Evolutionary conservation across 176 grass and related monocot species (phyloP).

Genomic region (Carex kokanica): DNA sequence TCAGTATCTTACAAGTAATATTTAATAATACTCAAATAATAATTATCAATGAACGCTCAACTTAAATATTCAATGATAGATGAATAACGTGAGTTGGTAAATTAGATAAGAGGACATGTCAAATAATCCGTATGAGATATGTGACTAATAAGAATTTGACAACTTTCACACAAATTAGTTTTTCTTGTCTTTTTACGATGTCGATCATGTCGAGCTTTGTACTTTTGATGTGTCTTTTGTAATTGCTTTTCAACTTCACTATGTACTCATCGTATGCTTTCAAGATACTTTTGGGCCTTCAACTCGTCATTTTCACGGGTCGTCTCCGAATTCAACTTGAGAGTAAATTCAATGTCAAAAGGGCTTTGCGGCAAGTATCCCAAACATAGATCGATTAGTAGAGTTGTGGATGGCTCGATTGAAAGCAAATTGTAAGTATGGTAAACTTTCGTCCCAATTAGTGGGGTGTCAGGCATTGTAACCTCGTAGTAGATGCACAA

Average conservation of each 20-base stretch:
- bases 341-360: neutral
- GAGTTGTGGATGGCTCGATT: constrained; percentile 8
- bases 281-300: neutral
- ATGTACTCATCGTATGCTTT: constrained; percentile 7
- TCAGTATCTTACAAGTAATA: neutral
- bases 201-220: constrained; percentile 19
- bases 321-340: neutral
- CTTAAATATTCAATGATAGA: neutral
- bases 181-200: neutral
- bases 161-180: too few species aligned
- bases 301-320: neutral
- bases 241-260: neutral
- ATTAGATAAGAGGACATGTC: too few species aligned
- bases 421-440: neutral
- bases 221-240: neutral
- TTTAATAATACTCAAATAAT: neutral
- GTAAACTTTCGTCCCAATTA: constrained; percentile 4
- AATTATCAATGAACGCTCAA: neutral
- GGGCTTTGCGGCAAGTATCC: constrained; percentile 8
- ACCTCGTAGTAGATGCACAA: neutral
- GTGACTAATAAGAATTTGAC: too few species aligned
- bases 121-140: too few species aligned
- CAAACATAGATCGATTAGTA: neutral
- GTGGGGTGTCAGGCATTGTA: constrained; percentile 15
- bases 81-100: too few species aligned